Evolutionary conservation across 2,329 filamentous ascomycete genomes (phyloP), one percentile per base, ranked within the genome.

Genomic region (Didymella exigua): DNA sequence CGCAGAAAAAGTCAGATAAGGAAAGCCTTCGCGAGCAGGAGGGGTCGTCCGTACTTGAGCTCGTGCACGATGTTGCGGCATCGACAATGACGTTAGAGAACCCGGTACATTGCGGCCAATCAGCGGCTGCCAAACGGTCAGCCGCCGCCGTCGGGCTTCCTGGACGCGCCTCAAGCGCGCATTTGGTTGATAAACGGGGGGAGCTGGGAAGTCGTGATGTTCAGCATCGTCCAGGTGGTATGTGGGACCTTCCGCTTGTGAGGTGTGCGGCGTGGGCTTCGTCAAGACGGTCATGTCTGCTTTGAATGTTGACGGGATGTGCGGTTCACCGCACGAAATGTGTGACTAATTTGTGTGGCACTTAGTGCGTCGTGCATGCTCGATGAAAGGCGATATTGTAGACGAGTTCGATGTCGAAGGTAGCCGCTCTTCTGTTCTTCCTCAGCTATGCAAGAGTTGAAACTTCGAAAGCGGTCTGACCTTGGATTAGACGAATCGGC

Each of bases 71-170:
- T 56, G 53, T 49, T 62, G 57, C 54, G 58, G 38, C 49, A 40
- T 45, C 49, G 41, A 60, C 59, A 54, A 66, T 63, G 62, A 66
- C 63, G 59, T 40, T 34, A 18, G 13, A 16, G 3, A 57, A 38
- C 57, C 61, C 53, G 53, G 62, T 50, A 37, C 41, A 30, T 47
- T 23, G 45, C 21, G 37, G 46, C 63, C 62, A 66, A 66, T 66
- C 21, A 62, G 24, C 56, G 29, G 31, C 23, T 23, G 21, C 27
- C 38, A 14, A 41, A 56, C 49, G 48, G 46, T 55, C 46, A 55
- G 52, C 46, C 46, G 45, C 38, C 40, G 31, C 27, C 27, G 5
- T 44, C 38, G 44, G 34, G 51, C 40, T 40, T 49, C 24, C 40
- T 55, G 24, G 13, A 46, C 29, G 33, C 40, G 45, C 23, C 27